Percentiles rank a stretch among this genome's conserved stretches.
Conservation (phyloP, 306 rosid species). For the Ziziphus jujuba region DNA sequence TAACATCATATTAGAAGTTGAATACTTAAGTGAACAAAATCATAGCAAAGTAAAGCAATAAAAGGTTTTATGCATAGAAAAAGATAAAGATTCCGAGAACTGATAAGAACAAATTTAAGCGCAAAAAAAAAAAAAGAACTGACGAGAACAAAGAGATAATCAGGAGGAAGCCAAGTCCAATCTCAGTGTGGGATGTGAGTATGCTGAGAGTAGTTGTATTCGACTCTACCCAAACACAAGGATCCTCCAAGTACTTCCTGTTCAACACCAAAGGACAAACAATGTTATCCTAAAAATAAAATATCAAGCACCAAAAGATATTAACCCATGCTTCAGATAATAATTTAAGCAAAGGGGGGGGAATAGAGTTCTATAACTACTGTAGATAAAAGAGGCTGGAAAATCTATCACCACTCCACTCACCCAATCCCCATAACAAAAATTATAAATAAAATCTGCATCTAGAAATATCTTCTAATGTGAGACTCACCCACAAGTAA, state of each 20-base stretch:
- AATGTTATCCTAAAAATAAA: not conserved
- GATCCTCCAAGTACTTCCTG: conserved; percentile 93
- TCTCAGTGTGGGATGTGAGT: conserved; percentile 88
- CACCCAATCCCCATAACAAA: too few relatives aligned
- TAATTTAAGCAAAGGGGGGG: too few relatives aligned
- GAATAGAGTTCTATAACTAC: not conserved
- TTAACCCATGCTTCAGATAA: not conserved
- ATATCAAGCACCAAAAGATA: not conserved
- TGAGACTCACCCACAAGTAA: too few relatives aligned
- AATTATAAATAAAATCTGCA: too few relatives aligned
- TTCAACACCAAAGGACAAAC: conserved; percentile 8
- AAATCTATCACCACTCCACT: too few relatives aligned
- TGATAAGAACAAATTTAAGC: conserved; percentile 78
- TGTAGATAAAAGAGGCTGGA: too few relatives aligned
- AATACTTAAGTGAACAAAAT: conserved; percentile 16
- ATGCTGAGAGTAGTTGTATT: conserved; percentile 76
- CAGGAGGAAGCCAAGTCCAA: conserved; percentile 87
- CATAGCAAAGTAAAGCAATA: conserved; percentile 1
- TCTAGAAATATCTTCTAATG: too few relatives aligned
- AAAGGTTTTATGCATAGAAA: not conserved
- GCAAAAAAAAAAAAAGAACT: too few relatives aligned
- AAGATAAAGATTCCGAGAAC: conserved; percentile 32
- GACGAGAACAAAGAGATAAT: conserved; percentile 81
- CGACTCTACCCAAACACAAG: conserved; percentile 95
- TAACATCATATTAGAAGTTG: conserved; percentile 4